Evolutionary conservation across 2,329 filamentous ascomycete species (phyloP).

Genomic region (Tolypocladium sp.): DNA sequence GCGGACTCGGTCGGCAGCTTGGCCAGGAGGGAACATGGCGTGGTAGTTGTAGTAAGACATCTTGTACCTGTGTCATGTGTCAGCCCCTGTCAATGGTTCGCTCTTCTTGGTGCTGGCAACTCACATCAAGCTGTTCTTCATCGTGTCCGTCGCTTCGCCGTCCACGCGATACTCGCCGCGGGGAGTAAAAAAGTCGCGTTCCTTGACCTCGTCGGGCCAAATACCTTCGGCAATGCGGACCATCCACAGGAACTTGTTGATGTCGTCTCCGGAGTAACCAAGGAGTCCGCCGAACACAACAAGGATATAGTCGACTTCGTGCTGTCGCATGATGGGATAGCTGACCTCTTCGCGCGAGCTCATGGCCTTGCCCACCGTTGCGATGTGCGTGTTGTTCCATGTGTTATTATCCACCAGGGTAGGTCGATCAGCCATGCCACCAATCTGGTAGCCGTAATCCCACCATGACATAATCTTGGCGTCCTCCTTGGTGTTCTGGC

Average conservation of each 20-base stretch:
- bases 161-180: constrained; percentile 95
- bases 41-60: constrained; percentile 99
- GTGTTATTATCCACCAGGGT: constrained; percentile 99
- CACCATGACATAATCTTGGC: constrained; percentile 99
- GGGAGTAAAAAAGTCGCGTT: constrained; percentile 89
- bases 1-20: constrained; percentile 85
- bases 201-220: constrained; percentile 98
- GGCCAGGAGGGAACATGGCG: constrained; percentile 80
- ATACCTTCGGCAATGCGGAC: constrained; percentile 97
- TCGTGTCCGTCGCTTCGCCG: constrained; percentile 83
- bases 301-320: constrained; percentile 98
- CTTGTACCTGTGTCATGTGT: constrained; percentile 69
- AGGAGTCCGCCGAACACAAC: constrained; percentile 93
- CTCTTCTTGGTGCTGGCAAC: constrained; percentile 23
- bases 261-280: constrained; percentile 96
- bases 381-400: constrained; percentile 99
- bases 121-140: constrained; percentile 99
- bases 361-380: constrained; percentile 98
- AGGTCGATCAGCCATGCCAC: constrained; percentile 95
- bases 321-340: constrained; percentile 96
- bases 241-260: constrained; percentile 99
- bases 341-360: constrained; percentile 94
- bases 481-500: constrained; percentile 89
- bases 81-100: constrained; percentile 7
- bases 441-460: constrained; percentile 99